Evolutionary conservation across 169 alveolate species (phyloP), one percentile per base, ranked within the genome.

Genomic region (Eimeria tenella): DNA sequence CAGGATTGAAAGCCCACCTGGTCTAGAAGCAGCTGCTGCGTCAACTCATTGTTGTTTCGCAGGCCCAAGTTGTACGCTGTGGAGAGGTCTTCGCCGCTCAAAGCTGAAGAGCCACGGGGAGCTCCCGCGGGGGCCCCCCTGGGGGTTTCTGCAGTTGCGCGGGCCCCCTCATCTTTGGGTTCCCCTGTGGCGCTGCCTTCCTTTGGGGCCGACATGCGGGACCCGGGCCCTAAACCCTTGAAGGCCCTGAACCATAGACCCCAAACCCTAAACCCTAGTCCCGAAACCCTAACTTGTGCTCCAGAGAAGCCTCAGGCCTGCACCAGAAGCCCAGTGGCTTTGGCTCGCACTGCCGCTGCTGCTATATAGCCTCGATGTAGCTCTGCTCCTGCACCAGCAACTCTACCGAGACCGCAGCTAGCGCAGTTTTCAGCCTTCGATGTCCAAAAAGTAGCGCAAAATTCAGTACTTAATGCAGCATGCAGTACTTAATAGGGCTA

Each of bases 11-110:
- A 56, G 62, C 70, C 4, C 42, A 81, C 94, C 94, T 91, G 94
- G 71, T 74, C 91, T 53, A 56, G 65, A 60, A 94, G 96, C 15
- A 94, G 91, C 58, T 94, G 93, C 71, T 90, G 95, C 8, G 95
- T 94, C 50, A 94, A 62, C 53, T 94, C 96, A 49, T 53, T 81
- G 71, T 81, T 81, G 94, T 86, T 81, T 19, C 90, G 79, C 62
- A 77, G 93, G 50, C 96, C 96, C 58, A 94, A 79, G 65, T 82
- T 73, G 86, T 90, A 94, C 15, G 96, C 96, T 23, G 63, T 83
- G 49, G 86, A 90, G 50, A 94, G 70, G 63, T 94, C 96, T 55
- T 90, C 92, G 15, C 89, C 87, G 11, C 86, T 49, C 5, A 94
- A 68, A 53, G 91, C 53, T 4, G 90, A 89, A 21, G 93, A 25